Evolutionary conservation across 495 filamentous ascomycete species (phyloP).

Genomic region (Pseudevernia furfuracea): DNA sequence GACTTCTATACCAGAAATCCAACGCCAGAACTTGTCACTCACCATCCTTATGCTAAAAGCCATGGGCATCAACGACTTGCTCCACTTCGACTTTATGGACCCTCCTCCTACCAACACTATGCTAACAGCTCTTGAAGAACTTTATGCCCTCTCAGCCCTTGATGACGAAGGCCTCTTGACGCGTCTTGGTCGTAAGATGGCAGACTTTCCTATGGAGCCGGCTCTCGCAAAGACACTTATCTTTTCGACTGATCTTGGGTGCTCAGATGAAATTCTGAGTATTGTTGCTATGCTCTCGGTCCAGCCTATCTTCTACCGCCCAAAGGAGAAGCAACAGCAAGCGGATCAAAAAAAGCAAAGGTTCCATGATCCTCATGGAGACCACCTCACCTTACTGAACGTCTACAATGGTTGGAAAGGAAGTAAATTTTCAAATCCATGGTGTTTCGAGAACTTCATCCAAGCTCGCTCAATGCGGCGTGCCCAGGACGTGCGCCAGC

Average conservation of each 20-base stretch:
- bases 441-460: constrained; percentile 98
- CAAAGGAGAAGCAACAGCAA: constrained; percentile 92
- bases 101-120: constrained; percentile 95
- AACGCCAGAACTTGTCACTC: constrained; percentile 85
- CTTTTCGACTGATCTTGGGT: constrained; percentile 74
- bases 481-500: constrained; percentile 84
- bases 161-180: constrained; percentile 96
- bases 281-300: constrained; percentile 94
- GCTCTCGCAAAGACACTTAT: constrained; percentile 85
- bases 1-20: constrained; percentile 92
- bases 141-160: constrained; percentile 84
- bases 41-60: constrained; percentile 99
- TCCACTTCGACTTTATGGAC: constrained; percentile 99
- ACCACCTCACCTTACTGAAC: constrained; percentile 90
- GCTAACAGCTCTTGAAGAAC: constrained; percentile 89
- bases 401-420: constrained; percentile 95
- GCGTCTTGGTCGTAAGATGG: constrained; percentile 90
- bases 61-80: constrained; percentile 96
- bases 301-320: constrained; percentile 81
- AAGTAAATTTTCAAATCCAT: constrained; percentile 70
- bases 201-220: constrained; percentile 93
- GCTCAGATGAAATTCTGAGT: constrained; percentile 85
- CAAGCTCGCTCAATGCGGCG: constrained; percentile 81
- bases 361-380: constrained; percentile 90
- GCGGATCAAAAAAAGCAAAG: constrained; percentile 97